phyloP scores from a whole-genome alignment of 192 early-diverging fungal genomes.

The Umbelopsis vinacea region DNA sequence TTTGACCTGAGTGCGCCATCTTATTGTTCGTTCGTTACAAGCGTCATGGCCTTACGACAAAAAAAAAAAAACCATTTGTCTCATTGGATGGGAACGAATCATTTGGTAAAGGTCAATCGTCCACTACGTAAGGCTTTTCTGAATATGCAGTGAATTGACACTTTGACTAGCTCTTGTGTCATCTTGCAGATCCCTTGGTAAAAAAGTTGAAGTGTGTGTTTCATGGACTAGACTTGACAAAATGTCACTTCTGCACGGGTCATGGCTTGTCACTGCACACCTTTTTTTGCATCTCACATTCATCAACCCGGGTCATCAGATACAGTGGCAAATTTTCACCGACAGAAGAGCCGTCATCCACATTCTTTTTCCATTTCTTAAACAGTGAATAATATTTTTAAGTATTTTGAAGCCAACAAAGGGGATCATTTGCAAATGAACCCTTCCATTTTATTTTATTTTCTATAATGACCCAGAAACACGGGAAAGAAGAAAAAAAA shows the following conservation, averaged over 20 bases:
- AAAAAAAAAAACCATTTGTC: background rate
- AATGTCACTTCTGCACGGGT: too few species aligned
- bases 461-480: background rate
- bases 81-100: background rate
- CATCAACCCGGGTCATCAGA: too few species aligned
- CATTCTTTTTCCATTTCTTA: slow-evolving; percentile 5
- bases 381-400: slow-evolving; percentile 11
- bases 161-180: background rate
- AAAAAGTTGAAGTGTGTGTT: too few species aligned
- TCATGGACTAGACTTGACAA: too few species aligned
- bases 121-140: background rate
- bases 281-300: too few species aligned
- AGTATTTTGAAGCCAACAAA: slow-evolving; percentile 17
- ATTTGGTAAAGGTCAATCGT: background rate
- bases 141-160: background rate
- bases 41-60: background rate
- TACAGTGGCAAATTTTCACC: background rate
- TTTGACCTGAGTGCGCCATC: background rate
- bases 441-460: background rate
- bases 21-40: background rate
- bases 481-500: background rate
- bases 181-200: background rate
- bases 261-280: too few species aligned
- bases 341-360: background rate
- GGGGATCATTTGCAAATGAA: background rate